Evolutionary conservation across 768 basidiomycete genomes (phyloP).

Genomic region (Tylopilus sp.): DNA sequence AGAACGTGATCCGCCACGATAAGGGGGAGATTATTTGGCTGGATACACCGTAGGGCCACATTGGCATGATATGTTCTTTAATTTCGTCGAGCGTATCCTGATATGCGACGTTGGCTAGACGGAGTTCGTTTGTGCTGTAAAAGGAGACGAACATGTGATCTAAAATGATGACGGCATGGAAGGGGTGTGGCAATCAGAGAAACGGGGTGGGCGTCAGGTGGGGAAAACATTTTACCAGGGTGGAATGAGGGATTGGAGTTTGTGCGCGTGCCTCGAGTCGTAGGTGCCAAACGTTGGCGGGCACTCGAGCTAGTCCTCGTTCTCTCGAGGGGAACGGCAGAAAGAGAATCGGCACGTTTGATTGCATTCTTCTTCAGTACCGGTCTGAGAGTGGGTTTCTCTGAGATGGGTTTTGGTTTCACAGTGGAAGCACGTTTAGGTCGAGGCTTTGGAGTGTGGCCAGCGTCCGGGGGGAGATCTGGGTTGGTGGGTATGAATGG

Average conservation of each 20-base stretch:
- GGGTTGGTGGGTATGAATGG: slow-evolving; percentile 27
- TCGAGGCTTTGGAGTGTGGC: slow-evolving; percentile 28
- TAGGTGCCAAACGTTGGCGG: slow-evolving; percentile 29
- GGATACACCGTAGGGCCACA: slow-evolving; percentile 67
- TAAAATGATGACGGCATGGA: slow-evolving; percentile 31
- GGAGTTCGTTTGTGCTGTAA: slow-evolving; percentile 60
- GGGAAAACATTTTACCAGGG: slow-evolving; percentile 23
- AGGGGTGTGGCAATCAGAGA: slow-evolving; percentile 22
- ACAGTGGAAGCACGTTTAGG: slow-evolving; percentile 35
- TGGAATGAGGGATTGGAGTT: slow-evolving; percentile 34
- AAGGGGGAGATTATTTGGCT: slow-evolving; percentile 37
- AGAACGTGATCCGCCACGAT: slow-evolving; percentile 61
- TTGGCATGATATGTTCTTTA: slow-evolving; percentile 48
- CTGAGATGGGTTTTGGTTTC: slow-evolving; percentile 21
- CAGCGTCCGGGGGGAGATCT: slow-evolving; percentile 14
- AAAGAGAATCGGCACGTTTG: slow-evolving; percentile 24
- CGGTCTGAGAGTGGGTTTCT: slow-evolving; percentile 47
- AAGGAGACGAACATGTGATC: slow-evolving; percentile 75
- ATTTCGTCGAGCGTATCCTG: slow-evolving; percentile 61
- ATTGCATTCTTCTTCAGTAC: slow-evolving; percentile 50
- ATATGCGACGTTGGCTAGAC: slow-evolving; percentile 41
- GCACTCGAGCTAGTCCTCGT: slow-evolving; percentile 42
- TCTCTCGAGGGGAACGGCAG: slow-evolving; percentile 31
- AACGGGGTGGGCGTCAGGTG: slow-evolving; percentile 5
- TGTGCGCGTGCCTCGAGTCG: slow-evolving; percentile 30